Evolutionary conservation across 495 filamentous ascomycete genomes (phyloP), one percentile per base, ranked within the genome.

Genomic region (Bathelium albidoporum): DNA sequence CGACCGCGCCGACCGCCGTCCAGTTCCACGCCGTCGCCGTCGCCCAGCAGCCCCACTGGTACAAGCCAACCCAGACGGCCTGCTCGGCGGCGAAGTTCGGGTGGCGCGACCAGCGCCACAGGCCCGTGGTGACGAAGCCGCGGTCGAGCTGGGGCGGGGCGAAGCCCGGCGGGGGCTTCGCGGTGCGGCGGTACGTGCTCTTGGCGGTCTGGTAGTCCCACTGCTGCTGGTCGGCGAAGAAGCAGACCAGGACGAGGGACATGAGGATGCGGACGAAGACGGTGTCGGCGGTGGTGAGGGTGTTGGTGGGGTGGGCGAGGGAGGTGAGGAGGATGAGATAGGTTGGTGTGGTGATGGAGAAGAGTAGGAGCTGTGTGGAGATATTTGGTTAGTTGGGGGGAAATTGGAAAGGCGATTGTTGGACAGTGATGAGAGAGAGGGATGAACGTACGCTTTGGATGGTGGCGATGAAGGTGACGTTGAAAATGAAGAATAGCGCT

Each of bases 31-130:
- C 80, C 9, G 77, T 82, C 41, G 85, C 81, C 20, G 86, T 89
- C 62, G 82, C 80, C 72, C 79, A 90, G 75, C 87, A 90, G 65
- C 81, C 82, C 94, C 94, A 99, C 63, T 87, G 80, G 72, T 97
- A 97, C 62, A 97, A 71, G 29, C 82, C 71, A 39, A 95, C 74
- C 95, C 95, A 99, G 71, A 97, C 85, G 31, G 86, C 81, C 76
- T 97, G 93, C 74, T 99, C 95, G 43, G 89, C 88, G 31, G 87
- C 83, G 71, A 97, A 97, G 75, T 97, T 97, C 43, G 95, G 95
- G 73, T 99, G 95, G 10, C 95, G 84, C 63, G 84, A 89, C 71
- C 82, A 89, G 0, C 85, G 86, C 87, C 88, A 99, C 24, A 99
- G 79, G 0, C 95, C 95, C 1, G 80, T 84, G 39, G 90, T 87